These are phyloP conservation scores for Spathaspora girioi DNA, from an alignment of 805 yeast species.

Conservation along the genomic window DNA sequence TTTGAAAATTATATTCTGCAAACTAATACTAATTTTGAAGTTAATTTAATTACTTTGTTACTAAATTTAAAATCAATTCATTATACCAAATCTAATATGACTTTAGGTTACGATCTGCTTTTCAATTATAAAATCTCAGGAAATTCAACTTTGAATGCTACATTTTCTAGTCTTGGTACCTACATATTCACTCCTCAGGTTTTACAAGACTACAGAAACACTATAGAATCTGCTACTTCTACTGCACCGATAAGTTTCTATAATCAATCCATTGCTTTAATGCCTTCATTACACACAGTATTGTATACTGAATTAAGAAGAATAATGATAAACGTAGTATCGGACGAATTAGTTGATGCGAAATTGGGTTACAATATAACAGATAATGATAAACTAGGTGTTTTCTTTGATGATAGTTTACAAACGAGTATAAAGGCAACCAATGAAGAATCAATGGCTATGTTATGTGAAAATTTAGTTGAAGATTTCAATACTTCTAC, in stretches of 20 bases:
- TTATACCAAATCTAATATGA: slow-evolving; percentile 4
- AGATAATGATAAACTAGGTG: slow-evolving; percentile 13
- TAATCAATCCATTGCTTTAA: slow-evolving; percentile 15
- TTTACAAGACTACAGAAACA: slow-evolving; percentile 10
- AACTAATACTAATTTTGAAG: slow-evolving; percentile 32
- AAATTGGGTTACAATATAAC: slow-evolving; percentile 19
- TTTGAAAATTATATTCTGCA: slow-evolving; percentile 15
- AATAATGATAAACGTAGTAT: slow-evolving; percentile 22
- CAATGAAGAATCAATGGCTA: not conserved
- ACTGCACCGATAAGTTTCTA: slow-evolving; percentile 14
- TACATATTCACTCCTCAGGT: slow-evolving; percentile 26
- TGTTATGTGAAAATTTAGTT: slow-evolving; percentile 3
- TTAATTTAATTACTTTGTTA: slow-evolving; percentile 29
- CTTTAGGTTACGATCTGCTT: slow-evolving; percentile 2
- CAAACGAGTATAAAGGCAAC: not conserved
- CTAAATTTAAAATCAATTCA: slow-evolving; percentile 8
- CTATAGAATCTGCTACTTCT: not conserved
- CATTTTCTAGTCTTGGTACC: slow-evolving; percentile 15
- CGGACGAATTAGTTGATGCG: slow-evolving; percentile 16
- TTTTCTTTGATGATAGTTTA: slow-evolving; percentile 8
- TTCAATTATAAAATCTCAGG: slow-evolving; percentile 12
- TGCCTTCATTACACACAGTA: slow-evolving; percentile 27
- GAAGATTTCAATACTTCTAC: slow-evolving; percentile 1
- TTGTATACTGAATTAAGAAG: slow-evolving; percentile 25
- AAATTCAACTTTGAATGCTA: slow-evolving; percentile 26